These are phyloP conservation scores for Lentinula novae-zelandiae DNA, from an alignment of 1,284 basidiomycete genomes.

Conservation along the genomic window DNA sequence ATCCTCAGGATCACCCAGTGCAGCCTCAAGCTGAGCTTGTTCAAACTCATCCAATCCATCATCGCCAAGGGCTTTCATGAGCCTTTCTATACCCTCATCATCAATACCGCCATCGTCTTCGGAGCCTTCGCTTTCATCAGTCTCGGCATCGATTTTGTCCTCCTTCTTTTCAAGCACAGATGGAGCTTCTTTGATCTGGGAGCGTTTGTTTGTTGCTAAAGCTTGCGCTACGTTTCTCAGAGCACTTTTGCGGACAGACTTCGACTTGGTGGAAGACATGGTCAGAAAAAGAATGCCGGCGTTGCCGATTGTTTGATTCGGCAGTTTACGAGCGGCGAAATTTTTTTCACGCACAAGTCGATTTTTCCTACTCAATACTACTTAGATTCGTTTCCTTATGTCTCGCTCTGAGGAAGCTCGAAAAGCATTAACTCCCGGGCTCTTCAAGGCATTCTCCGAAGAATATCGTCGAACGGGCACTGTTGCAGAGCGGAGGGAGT, in stretches of 20 bases:
- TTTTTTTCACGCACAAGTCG: background rate
- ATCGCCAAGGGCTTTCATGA: conserved; percentile 65
- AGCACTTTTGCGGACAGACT: background rate
- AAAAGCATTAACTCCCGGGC: background rate
- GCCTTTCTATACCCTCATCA: conserved; percentile 59
- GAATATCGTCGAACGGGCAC: background rate
- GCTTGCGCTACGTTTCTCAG: background rate
- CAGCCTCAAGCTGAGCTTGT: conserved; percentile 42
- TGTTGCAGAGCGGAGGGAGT: background rate
- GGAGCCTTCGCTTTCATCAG: conserved; percentile 31
- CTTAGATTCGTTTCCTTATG: background rate
- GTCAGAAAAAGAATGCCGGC: background rate
- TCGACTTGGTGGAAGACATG: background rate
- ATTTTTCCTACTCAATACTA: background rate
- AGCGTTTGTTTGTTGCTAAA: background rate
- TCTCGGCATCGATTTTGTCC: background rate
- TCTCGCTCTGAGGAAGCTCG: background rate
- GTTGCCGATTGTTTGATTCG: background rate
- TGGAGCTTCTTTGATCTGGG: background rate
- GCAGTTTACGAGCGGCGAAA: background rate
- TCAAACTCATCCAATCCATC: conserved; percentile 65
- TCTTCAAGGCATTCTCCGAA: background rate
- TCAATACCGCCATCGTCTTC: conserved; percentile 58
- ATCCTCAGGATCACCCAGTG: conserved; percentile 34
- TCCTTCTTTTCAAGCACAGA: background rate